A percentile compares a stretch with the other conserved stretches of the same genome.
Conservation (phyloP, 2,329 filamentous ascomycete species). For the Paraconiothyrium sp. region DNA sequence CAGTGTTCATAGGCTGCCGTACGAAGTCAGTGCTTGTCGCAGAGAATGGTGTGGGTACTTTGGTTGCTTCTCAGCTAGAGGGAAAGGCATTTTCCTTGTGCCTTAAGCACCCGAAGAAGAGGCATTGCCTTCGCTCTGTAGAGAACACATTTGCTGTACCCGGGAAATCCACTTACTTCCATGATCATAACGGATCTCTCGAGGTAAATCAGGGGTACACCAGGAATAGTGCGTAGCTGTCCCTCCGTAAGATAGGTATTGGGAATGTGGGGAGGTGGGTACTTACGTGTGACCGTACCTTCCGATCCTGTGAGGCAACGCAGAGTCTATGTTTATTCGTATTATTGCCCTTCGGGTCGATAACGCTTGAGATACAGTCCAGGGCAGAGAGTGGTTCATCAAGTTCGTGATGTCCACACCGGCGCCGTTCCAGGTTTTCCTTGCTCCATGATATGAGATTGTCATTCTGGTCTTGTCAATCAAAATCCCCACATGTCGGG, state of each 20-base stretch:
- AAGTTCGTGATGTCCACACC: slow-evolving; percentile 81
- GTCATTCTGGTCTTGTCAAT: slow-evolving; percentile 52
- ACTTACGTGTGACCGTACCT: slow-evolving; percentile 61
- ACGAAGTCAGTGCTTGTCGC: too few relatives aligned
- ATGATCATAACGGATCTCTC: slow-evolving; percentile 78
- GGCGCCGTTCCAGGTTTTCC: slow-evolving; percentile 72
- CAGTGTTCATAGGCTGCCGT: slow-evolving; percentile 71
- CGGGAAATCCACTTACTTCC: too few relatives aligned
- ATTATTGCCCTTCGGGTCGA: slow-evolving; percentile 77
- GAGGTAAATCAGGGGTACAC: slow-evolving; percentile 81
- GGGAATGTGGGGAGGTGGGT: too few relatives aligned
- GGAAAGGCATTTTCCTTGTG: too few relatives aligned
- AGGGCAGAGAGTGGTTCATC: slow-evolving; percentile 74
- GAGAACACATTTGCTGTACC: too few relatives aligned
- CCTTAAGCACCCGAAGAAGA: too few relatives aligned
- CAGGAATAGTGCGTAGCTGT: slow-evolving; percentile 70
- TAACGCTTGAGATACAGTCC: slow-evolving; percentile 77
- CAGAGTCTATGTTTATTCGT: slow-evolving; percentile 83
- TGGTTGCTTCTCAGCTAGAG: too few relatives aligned
- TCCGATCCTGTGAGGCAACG: slow-evolving; percentile 76
- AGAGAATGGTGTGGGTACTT: too few relatives aligned
- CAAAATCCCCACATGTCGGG: neutral
- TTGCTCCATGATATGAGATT: slow-evolving; percentile 79
- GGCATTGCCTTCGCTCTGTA: too few relatives aligned
- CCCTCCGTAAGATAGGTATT: too few relatives aligned